A percentile compares a stretch with the other conserved stretches of the same genome.
These are phyloP conservation scores for Trematosphaeria pertusa DNA, from an alignment of 2,329 filamentous ascomycete genomes.

Conservation along the genomic window DNA sequence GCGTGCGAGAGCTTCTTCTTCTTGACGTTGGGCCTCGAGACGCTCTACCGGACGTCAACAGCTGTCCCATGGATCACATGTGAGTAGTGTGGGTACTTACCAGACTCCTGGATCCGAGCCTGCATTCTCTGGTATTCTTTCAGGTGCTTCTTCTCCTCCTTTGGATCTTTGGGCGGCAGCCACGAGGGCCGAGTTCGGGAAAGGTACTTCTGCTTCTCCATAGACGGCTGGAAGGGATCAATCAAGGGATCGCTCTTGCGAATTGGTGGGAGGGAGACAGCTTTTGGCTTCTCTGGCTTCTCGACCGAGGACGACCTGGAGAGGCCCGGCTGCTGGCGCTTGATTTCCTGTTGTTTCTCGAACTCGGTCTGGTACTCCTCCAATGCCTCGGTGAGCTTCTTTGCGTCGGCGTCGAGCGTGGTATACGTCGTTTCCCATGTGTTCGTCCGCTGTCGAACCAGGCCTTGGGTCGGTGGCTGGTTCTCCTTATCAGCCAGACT, in stretches of 20 bases:
- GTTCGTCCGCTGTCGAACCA: constrained; percentile 64
- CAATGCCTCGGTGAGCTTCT: constrained; percentile 78
- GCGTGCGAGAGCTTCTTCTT: constrained; percentile 58
- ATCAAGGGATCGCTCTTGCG: constrained; percentile 81
- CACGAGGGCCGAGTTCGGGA: constrained; percentile 80
- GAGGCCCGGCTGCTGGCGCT: constrained; percentile 55
- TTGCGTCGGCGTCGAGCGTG: constrained; percentile 74
- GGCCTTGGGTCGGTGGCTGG: constrained; percentile 22
- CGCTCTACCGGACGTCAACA: constrained; percentile 35
- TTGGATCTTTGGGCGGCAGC: constrained; percentile 85
- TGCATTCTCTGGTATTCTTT: constrained; percentile 88
- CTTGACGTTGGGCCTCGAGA: constrained; percentile 46
- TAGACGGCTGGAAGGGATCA: constrained; percentile 81
- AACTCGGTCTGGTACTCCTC: constrained; percentile 77
- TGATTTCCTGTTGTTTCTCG: constrained; percentile 58
- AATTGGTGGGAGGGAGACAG: constrained; percentile 65
- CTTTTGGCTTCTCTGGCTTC: constrained; percentile 56
- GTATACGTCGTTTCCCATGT: constrained; percentile 77
- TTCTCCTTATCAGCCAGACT: constrained; percentile 26
- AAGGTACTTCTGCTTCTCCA: constrained; percentile 84
- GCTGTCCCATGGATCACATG: not conserved
- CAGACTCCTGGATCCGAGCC: constrained; percentile 65
- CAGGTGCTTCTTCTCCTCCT: constrained; percentile 88
- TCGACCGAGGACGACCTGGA: constrained; percentile 40
- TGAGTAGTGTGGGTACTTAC: constrained; percentile 42